Evolutionary conservation across 169 alveolate genomes (phyloP), one percentile per base, ranked within the genome.

Genomic region (Perkinsus olseni): DNA sequence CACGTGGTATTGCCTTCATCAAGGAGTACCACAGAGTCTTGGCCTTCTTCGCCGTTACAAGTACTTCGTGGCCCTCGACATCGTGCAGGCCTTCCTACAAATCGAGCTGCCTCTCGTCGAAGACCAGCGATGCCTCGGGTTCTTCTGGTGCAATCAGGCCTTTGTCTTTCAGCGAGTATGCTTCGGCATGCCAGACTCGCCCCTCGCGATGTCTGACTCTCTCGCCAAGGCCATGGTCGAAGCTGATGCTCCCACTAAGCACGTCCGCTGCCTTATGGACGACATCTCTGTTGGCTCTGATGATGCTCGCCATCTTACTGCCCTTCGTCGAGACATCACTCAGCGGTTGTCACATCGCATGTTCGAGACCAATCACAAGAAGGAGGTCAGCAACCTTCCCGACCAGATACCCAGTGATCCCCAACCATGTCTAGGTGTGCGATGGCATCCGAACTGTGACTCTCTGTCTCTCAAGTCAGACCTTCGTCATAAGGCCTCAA

Each of bases 331-430:
- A 13, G 82, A 24, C 82, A 62, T 62, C 82, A 62, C 34, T 28
- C 28, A 62, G 82, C 82, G 34, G 82, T 62, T 62, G 34, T 21
- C 82, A 13, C 34, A 62, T 28, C 28, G 82, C 28, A 13, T 21
- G 82, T 62, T 62, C 82, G 37, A 62, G 82, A 62, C 82, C 82
- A 62, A 62, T 28, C 31, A 62, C 82, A 62, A 62, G 82, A 62
- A 62, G 82, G 82, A 62, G 82, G 82, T 62, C 82, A 62, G 82
- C 82, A 62, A 62, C 34, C 82, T 62, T 21, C 82, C 82, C 82
- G 82, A 28, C 82, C 28, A 62, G 82, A 28, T 62, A 21, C 82
- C 82, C 28, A 28, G 37, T 28, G 82, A 62, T 62, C 28, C 82
- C 37, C 82, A 62, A 28, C 82, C 82, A 21, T 62, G 82, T 62